phyloP scores from a whole-genome alignment of 1,139 yeast genomes.

The Saccharomyces hybrid region DNA sequence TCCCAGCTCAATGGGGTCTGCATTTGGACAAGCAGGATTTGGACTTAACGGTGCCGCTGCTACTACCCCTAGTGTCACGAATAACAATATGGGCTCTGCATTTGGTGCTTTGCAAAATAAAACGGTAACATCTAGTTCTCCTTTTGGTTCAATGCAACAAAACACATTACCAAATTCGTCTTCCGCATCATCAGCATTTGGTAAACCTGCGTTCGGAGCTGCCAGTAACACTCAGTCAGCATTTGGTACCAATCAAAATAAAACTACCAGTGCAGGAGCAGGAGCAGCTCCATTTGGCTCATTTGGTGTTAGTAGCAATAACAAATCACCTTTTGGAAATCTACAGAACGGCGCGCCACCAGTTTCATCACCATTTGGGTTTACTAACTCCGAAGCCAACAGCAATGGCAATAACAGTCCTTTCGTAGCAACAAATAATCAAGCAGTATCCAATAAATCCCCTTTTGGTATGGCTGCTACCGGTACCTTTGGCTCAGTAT shows the following conservation, averaged over 20 bases:
- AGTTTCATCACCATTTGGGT: slow-evolving; percentile 7
- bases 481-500: background rate
- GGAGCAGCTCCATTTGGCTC: slow-evolving; percentile 6
- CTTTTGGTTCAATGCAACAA: slow-evolving; percentile 10
- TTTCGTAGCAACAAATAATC: background rate
- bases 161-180: background rate
- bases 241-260: slow-evolving; percentile 3
- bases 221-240: background rate
- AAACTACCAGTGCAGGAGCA: background rate
- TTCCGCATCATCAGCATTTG: slow-evolving; percentile 8
- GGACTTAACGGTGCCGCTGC: background rate
- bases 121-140: background rate
- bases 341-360: background rate
- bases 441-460: slow-evolving; percentile 5
- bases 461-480: slow-evolving; percentile 12
- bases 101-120: slow-evolving; percentile 9
- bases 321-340: slow-evolving; percentile 7
- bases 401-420: background rate
- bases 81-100: slow-evolving; percentile 3
- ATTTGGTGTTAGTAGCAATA: slow-evolving; percentile 1
- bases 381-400: background rate
- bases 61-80: slow-evolving; percentile 7
- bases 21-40: slow-evolving; percentile 2
- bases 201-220: slow-evolving; percentile 12
- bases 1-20: background rate